Evolutionary conservation across 140 eudicot species (phyloP).

Genomic region (Stevia rebaudiana): DNA sequence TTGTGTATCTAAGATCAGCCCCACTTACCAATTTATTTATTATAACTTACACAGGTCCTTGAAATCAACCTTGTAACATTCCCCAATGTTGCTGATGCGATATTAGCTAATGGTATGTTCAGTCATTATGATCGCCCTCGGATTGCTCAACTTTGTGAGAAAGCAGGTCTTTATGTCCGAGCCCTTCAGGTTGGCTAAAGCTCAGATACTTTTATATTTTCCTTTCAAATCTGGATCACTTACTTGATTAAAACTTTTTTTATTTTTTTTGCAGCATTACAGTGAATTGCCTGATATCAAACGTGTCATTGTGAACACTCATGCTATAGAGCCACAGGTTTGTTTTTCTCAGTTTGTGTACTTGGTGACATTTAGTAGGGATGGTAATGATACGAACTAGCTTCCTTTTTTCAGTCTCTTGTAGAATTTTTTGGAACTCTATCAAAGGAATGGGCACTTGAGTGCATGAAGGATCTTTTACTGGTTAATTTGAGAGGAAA

Average conservation of each 20-base stretch:
- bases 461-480: slow-evolving; percentile 96
- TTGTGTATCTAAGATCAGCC: slow-evolving; percentile 5
- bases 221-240: neutral
- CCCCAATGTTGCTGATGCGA: slow-evolving; percentile 93
- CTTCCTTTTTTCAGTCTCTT: slow-evolving; percentile 54
- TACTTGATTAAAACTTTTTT: neutral
- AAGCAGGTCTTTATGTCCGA: slow-evolving; percentile 89
- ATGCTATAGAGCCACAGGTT: slow-evolving; percentile 99
- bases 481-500: slow-evolving; percentile 88
- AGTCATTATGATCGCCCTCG: slow-evolving; percentile 94
- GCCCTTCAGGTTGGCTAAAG: slow-evolving; percentile 72
- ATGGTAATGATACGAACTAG: slow-evolving; percentile 15
- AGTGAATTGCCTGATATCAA: slow-evolving; percentile 88
- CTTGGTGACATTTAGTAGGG: neutral
- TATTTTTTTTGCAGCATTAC: slow-evolving; percentile 59
- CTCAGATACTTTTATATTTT: neutral
- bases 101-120: slow-evolving; percentile 88
- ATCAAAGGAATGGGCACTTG: slow-evolving; percentile 93
- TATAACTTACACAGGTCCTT: slow-evolving; percentile 51
- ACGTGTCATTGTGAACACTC: slow-evolving; percentile 97
- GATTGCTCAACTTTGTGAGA: slow-evolving; percentile 94
- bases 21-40: slow-evolving; percentile 1
- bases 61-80: slow-evolving; percentile 94
- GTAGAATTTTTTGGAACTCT: slow-evolving; percentile 95
- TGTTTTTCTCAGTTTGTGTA: slow-evolving; percentile 21